These are phyloP conservation scores for Purpureocillium lavendulum DNA, from an alignment of 2,329 filamentous ascomycete species.

Conservation along the genomic window DNA sequence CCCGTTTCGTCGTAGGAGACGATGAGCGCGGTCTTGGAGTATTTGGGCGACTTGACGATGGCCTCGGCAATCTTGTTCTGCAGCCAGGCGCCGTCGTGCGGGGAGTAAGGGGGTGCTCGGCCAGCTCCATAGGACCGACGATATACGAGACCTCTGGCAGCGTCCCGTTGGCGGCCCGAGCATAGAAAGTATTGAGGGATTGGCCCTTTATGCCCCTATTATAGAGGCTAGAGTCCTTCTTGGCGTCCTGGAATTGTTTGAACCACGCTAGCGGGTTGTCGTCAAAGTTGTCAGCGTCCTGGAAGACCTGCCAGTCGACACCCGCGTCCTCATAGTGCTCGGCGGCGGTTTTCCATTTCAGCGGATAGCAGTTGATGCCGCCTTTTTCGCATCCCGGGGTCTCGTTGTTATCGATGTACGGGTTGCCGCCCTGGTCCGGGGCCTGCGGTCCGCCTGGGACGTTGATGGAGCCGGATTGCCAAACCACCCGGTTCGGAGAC, in stretches of 20 bases:
- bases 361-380: conserved; percentile 41
- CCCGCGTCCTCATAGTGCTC: conserved; percentile 39
- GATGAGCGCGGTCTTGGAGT: conserved; percentile 39
- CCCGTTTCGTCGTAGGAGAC: conserved; percentile 38
- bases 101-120: conserved; percentile 45
- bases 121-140: conserved; percentile 39
- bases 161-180: conserved; percentile 38
- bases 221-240: conserved; percentile 28
- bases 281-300: conserved; percentile 42
- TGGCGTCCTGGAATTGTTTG: conserved; percentile 39
- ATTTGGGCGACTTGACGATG: conserved; percentile 39
- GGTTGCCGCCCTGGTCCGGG: conserved; percentile 30
- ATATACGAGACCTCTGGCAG: conserved; percentile 44
- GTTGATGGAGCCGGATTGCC: conserved; percentile 43
- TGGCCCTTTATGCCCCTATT: conserved; percentile 37
- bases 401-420: conserved; percentile 42
- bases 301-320: conserved; percentile 41
- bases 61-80: conserved; percentile 43
- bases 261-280: conserved; percentile 48
- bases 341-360: conserved; percentile 44
- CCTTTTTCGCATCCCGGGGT: conserved; percentile 32
- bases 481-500: conserved; percentile 42
- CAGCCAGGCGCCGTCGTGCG: conserved; percentile 46
- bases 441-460: conserved; percentile 34
- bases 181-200: conserved; percentile 40